Percentiles rank a stretch among this genome's conserved stretches.
Evolutionary conservation across 148 eudicot species (phyloP).

Genomic region (Rhododendron kiyosumense): DNA sequence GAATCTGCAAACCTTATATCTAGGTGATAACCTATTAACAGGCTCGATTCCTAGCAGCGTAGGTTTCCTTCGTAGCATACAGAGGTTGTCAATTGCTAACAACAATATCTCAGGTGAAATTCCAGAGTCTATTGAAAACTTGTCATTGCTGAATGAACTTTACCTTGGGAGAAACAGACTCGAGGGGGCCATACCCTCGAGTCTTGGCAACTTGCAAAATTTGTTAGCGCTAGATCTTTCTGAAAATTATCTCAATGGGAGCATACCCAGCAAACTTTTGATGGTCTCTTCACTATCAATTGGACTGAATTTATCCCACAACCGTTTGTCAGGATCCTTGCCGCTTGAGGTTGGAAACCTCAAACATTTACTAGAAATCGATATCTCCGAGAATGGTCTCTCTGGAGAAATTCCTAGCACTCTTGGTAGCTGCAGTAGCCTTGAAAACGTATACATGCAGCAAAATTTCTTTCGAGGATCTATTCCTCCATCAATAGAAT

Average conservation of each 20-base stretch:
- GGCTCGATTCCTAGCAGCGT: slow-evolving; percentile 7
- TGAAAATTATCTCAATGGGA: slow-evolving; percentile 7
- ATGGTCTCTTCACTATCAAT: background rate
- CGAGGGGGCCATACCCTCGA: background rate
- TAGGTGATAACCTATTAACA: background rate
- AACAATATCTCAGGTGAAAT: slow-evolving; percentile 6
- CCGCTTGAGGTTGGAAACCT: background rate
- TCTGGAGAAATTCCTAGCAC: too few species aligned
- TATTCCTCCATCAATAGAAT: too few species aligned
- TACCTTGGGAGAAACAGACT: too few species aligned
- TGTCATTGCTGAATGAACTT: slow-evolving; percentile 4
- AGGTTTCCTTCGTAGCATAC: background rate
- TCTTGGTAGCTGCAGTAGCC: too few species aligned
- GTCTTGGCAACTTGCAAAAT: background rate
- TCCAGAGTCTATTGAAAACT: slow-evolving; percentile 10
- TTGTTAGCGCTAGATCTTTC: background rate
- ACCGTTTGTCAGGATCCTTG: too few species aligned
- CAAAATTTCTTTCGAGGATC: too few species aligned
- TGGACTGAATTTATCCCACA: background rate
- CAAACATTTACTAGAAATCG: background rate
- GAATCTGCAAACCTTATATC: background rate
- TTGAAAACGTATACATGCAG: too few species aligned
- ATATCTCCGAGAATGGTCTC: background rate
- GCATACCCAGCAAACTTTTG: slow-evolving; percentile 9
- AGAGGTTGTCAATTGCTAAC: background rate